Conservation (phyloP, 805 yeast genomes). For the Candida coleopterorum region DNA sequence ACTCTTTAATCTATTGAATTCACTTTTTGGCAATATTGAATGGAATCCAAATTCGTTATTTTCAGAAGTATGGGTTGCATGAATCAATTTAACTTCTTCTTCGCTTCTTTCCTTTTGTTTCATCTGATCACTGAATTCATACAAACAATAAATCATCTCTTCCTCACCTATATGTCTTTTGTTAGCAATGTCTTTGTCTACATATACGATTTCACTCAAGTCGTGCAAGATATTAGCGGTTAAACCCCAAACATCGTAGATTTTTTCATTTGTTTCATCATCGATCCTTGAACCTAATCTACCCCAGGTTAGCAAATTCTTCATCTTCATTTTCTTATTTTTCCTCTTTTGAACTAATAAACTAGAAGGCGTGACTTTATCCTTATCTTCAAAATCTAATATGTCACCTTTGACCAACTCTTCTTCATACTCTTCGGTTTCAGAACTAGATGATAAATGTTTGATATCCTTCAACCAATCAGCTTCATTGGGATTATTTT, state of each 20-base stretch:
- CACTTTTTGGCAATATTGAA: constrained; percentile 41
- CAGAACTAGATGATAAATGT: constrained; percentile 53
- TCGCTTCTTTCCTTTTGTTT: constrained; percentile 39
- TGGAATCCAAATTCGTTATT: constrained; percentile 34
- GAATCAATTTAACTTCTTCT: constrained; percentile 53
- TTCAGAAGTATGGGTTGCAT: constrained; percentile 17
- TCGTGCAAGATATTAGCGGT: constrained; percentile 79
- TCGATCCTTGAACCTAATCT: constrained; percentile 35
- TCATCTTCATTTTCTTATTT: constrained; percentile 7
- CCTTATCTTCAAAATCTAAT: constrained; percentile 11
- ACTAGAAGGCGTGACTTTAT: constrained; percentile 5
- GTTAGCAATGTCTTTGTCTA: constrained; percentile 1
- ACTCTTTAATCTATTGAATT: constrained; percentile 37
- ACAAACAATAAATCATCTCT: constrained; percentile 54
- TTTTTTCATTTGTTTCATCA: constrained; percentile 37
- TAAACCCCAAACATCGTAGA: constrained; percentile 77
- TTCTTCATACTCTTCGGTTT: constrained; percentile 10
- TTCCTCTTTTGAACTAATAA: background rate
- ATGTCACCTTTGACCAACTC: constrained; percentile 12
- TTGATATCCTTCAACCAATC: constrained; percentile 56
- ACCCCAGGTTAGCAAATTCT: constrained; percentile 31
- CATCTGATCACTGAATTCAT: constrained; percentile 54
- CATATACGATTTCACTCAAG: constrained; percentile 51
- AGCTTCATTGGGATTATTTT: constrained; percentile 49
- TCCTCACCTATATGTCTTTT: constrained; percentile 52